These are phyloP conservation scores for Rhodosporidiobolus sp. DNA, from an alignment of 768 basidiomycete species.

Conservation along the genomic window DNA sequence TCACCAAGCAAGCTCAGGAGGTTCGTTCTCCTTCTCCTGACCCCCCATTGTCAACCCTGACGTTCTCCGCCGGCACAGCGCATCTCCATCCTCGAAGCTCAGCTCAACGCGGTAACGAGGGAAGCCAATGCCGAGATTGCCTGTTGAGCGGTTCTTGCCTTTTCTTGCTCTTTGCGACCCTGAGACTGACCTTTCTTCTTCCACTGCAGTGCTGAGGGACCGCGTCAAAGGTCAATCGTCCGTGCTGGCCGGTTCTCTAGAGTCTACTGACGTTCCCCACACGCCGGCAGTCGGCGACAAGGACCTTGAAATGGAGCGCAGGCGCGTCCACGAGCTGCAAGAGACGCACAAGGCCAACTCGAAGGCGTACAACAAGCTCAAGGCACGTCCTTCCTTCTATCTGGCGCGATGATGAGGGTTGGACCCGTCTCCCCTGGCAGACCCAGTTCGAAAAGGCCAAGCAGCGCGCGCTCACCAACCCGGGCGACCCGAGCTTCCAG, in stretches of 20 bases:
- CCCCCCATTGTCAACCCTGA: too few species aligned
- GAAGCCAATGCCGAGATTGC: conserved; percentile 32
- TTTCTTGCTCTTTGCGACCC: too few species aligned
- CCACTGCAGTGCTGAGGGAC: conserved; percentile 17
- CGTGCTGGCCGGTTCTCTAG: not conserved
- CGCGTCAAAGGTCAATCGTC: not conserved
- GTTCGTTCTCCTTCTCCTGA: not conserved
- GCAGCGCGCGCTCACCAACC: conserved; percentile 27
- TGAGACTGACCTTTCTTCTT: not conserved
- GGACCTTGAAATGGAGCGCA: conserved; percentile 39
- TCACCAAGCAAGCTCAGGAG: conserved; percentile 38
- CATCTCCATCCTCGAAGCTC: conserved; percentile 34
- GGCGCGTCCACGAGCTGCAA: conserved; percentile 41
- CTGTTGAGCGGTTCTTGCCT: conserved; percentile 1
- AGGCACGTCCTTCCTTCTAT: conserved; percentile 15
- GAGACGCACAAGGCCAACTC: conserved; percentile 41
- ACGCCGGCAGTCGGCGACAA: conserved; percentile 14
- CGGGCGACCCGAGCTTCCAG: not conserved
- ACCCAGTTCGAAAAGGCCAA: conserved; percentile 39
- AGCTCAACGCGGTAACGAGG: conserved; percentile 23
- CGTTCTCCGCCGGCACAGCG: too few species aligned
- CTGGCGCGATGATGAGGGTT: too few species aligned
- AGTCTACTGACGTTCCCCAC: not conserved
- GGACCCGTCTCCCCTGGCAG: not conserved
- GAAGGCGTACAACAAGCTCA: conserved; percentile 45